phyloP scores from a whole-genome alignment of 495 filamentous ascomycete genomes.

The Penicillium tannophilum region DNA sequence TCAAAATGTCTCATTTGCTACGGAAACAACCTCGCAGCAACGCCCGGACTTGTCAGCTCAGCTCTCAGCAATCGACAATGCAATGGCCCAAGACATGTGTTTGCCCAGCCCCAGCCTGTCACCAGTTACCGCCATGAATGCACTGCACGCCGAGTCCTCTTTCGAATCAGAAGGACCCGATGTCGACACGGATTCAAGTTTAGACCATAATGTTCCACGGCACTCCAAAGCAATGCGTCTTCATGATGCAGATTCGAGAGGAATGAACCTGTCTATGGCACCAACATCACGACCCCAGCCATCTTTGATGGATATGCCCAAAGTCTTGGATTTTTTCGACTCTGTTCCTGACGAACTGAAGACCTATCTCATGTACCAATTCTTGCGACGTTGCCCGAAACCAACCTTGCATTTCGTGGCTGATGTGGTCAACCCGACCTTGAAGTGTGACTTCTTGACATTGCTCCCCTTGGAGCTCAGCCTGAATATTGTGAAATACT shows the following conservation, averaged over 20 bases:
- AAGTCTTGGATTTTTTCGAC: slow-evolving; percentile 88
- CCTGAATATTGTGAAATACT: slow-evolving; percentile 81
- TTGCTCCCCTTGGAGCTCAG: slow-evolving; percentile 85
- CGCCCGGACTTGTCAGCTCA: slow-evolving; percentile 33
- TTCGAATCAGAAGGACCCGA: slow-evolving; percentile 50
- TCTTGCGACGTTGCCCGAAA: slow-evolving; percentile 84
- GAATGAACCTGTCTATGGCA: slow-evolving; percentile 12
- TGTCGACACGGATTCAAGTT: slow-evolving; percentile 48
- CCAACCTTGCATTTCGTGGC: slow-evolving; percentile 91
- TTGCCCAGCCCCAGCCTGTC: slow-evolving; percentile 94
- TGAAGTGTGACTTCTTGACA: slow-evolving; percentile 90
- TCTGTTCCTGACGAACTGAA: slow-evolving; percentile 85
- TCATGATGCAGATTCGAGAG: slow-evolving; percentile 16
- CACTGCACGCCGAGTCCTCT: slow-evolving; percentile 49
- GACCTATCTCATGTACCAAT: slow-evolving; percentile 92
- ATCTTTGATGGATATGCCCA: slow-evolving; percentile 72
- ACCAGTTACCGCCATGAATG: slow-evolving; percentile 80
- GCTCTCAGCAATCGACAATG: slow-evolving; percentile 52
- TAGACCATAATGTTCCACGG: slow-evolving; percentile 39
- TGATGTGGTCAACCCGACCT: slow-evolving; percentile 89
- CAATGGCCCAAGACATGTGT: slow-evolving; percentile 80
- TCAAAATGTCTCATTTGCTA: slow-evolving; percentile 28
- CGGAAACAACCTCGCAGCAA: slow-evolving; percentile 26
- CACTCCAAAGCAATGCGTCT: slow-evolving; percentile 26
- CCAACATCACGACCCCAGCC: slow-evolving; percentile 31